Evolutionary conservation across 805 yeast genomes (phyloP).

Genomic region (Phaffomyces antillensis): DNA sequence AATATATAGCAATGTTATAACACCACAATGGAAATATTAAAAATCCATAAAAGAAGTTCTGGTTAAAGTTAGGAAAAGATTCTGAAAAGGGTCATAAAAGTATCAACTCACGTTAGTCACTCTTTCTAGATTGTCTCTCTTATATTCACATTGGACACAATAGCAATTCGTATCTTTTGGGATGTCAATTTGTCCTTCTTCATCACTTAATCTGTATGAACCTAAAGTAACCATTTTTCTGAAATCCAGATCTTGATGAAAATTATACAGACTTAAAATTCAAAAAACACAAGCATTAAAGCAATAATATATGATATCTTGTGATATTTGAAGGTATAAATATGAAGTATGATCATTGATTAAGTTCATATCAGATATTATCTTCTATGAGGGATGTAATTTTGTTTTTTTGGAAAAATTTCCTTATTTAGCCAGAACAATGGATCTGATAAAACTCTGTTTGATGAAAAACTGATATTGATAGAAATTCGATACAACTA

Average conservation of each 20-base stretch:
- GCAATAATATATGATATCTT: no score
- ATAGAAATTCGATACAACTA: neutral
- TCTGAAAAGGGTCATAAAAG: no score
- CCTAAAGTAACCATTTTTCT: neutral
- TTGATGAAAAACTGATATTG: neutral
- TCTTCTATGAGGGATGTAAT: neutral
- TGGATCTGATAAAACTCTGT: neutral
- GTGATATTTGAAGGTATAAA: no score
- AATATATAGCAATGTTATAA: no score
- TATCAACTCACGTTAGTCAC: conserved; percentile 3
- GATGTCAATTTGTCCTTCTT: conserved; percentile 2
- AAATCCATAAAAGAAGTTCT: no score
- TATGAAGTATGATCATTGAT: no score
- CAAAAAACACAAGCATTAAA: no score
- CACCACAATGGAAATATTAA: no score
- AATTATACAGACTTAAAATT: no score
- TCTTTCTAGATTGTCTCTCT: conserved; percentile 4
- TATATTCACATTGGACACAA: conserved; percentile 16
- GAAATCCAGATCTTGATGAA: no score
- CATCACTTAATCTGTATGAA: neutral
- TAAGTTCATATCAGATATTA: neutral
- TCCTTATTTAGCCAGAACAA: conserved; percentile 17
- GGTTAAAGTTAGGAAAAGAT: no score
- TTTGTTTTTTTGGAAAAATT: neutral
- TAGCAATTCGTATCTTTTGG: conserved; percentile 15